Percentiles rank a stretch among this genome's conserved stretches.
Evolutionary conservation across 345 rosid species (phyloP).

Genomic region (Linum tenue): DNA sequence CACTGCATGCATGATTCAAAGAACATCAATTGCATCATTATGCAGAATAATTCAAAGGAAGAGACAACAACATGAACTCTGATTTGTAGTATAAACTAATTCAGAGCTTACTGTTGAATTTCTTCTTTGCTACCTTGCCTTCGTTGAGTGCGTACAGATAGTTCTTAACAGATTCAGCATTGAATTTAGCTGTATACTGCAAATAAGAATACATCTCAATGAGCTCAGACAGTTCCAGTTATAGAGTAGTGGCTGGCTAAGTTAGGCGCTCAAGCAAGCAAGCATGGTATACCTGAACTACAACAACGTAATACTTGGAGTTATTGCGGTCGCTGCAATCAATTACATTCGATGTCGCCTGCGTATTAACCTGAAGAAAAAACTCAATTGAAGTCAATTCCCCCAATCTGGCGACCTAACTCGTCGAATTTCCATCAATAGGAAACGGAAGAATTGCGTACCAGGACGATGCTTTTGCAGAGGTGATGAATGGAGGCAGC

Average conservation of each 20-base stretch:
- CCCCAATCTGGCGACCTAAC: too few species aligned
- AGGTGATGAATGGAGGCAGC: conserved; percentile 78
- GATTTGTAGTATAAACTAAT: neutral
- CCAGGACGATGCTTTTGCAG: conserved; percentile 94
- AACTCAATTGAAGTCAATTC: neutral
- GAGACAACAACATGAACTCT: neutral
- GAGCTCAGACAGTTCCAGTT: conserved; percentile 3
- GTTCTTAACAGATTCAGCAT: conserved; percentile 68
- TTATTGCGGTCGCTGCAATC: conserved; percentile 72
- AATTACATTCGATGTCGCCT: conserved; percentile 48
- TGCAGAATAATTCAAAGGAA: too few species aligned
- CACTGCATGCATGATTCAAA: conserved; percentile 39
- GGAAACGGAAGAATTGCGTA: conserved; percentile 13
- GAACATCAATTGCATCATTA: neutral
- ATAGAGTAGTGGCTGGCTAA: neutral
- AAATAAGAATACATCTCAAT: conserved; percentile 10
- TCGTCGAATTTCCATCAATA: neutral
- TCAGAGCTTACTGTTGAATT: conserved; percentile 61
- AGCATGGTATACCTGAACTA: conserved; percentile 56
- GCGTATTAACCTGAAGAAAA: conserved; percentile 63
- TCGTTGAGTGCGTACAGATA: conserved; percentile 54
- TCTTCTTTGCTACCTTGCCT: conserved; percentile 71
- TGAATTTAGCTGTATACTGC: conserved; percentile 78
- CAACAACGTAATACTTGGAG: conserved; percentile 72
- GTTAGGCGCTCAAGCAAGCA: conserved; percentile 3